Evolutionary conservation across 1,284 basidiomycete species (phyloP).

Genomic region (Apiotrichum domesticum): DNA sequence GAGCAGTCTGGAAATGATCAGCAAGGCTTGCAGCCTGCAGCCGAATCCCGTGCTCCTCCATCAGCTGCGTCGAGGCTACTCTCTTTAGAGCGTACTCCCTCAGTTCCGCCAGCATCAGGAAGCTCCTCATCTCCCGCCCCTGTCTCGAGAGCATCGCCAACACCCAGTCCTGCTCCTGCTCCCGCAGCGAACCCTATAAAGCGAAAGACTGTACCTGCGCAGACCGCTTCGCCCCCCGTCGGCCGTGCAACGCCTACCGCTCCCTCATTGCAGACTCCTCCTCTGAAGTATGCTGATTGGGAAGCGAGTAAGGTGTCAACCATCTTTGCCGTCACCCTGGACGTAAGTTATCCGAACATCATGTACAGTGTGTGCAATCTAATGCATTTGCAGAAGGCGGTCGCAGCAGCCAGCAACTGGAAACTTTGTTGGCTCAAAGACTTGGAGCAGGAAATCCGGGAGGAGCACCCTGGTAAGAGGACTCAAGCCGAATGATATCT

Average conservation of each 20-base stretch:
- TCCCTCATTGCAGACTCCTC: background rate
- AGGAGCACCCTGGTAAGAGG: slow-evolving; percentile 58
- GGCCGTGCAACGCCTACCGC: no score
- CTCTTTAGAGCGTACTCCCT: no score
- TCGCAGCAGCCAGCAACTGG: slow-evolving; percentile 64
- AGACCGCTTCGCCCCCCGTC: background rate
- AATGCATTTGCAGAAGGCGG: slow-evolving; percentile 53
- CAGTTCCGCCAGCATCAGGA: no score
- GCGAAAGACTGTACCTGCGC: background rate
- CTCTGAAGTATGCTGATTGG: slow-evolving; percentile 60
- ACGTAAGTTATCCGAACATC: slow-evolving; percentile 51
- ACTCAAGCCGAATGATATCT: background rate
- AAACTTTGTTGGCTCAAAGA: slow-evolving; percentile 77
- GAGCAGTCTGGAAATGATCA: no score
- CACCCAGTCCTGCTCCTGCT: background rate
- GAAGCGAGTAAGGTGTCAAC: slow-evolving; percentile 62
- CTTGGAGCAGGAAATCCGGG: slow-evolving; percentile 62
- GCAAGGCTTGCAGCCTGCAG: slow-evolving; percentile 2
- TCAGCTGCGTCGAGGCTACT: slow-evolving; percentile 9
- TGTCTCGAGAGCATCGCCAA: background rate
- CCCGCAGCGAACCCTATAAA: background rate
- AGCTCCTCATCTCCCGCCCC: background rate
- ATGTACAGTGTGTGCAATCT: background rate
- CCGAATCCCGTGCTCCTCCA: slow-evolving; percentile 4
- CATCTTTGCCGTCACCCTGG: slow-evolving; percentile 72